Base-by-base conservation (phyloP, 805 yeast genomes). In the Monosporozyma yasuniensis region DNA sequence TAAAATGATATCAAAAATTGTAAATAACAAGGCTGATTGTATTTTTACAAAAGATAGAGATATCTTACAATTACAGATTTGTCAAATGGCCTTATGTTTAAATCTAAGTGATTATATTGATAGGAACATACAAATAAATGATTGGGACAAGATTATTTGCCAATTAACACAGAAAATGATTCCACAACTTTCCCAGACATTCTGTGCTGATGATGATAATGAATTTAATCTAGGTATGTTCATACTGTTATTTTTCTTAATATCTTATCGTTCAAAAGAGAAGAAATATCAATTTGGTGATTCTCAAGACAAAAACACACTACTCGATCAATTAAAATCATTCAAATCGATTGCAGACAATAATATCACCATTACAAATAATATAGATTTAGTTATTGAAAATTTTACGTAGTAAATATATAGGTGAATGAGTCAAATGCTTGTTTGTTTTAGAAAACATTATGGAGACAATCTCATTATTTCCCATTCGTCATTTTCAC, bases 391-490 rank as follows among this genome's bases (percentile, higher is more conserved):
- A 4, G 27, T 39, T 12, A 19, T 21, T 10, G 16, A 39, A 14
- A 14, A 39, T 6, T 39, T 18, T 21, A 35, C 21, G 39, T 35
- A 35, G 39, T 4, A 35, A n/a, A 18, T 32, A 32, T 32, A 7
- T 32, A 32, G n/a, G n/a, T n/a, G n/a, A n/a, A n/a, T n/a, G n/a
- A n/a, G n/a, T n/a, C n/a, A n/a, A n/a, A n/a, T n/a, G n/a, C n/a
- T n/a, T n/a, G n/a, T n/a, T n/a, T n/a, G n/a, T n/a, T n/a, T n/a
- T n/a, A n/a, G n/a, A n/a, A n/a, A n/a, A n/a, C n/a, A n/a, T 61
- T 47, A 80, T 55, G 97, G 95, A 6, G 95, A 86, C 39, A 88
- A 69, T 67, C 96, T 78, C 38, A 72, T 68, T 25, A 84, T 58
- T 46, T 74, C 67, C 95, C 95, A 90, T 30, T 73, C 69, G 1